Conservation (phyloP, 129 eudicot species). For the Centaurea solstitialis region DNA sequence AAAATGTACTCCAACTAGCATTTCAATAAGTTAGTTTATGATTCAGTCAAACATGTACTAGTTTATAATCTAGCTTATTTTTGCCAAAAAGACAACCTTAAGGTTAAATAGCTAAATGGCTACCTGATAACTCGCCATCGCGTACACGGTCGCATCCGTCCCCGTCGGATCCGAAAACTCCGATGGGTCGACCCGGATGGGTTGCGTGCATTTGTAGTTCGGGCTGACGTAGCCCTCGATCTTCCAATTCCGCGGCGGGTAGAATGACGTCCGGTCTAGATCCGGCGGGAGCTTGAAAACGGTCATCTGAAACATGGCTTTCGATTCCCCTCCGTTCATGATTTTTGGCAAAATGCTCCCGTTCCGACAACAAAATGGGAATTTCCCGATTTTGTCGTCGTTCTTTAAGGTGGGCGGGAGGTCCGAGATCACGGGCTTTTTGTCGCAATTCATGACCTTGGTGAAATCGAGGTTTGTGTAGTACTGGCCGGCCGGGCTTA, state of each 20-base stretch:
- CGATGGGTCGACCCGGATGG: conserved; percentile 58
- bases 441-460: conserved; percentile 59
- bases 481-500: conserved; percentile 65
- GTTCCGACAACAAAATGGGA: conserved; percentile 76
- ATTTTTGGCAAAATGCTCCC: conserved; percentile 60
- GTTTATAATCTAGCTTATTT: too few relatives aligned
- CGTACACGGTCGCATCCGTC: conserved; percentile 35
- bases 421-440: conserved; percentile 66
- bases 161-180: conserved; percentile 78
- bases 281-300: conserved; percentile 92
- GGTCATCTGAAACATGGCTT: conserved; percentile 64
- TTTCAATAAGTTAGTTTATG: too few relatives aligned
- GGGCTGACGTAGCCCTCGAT: conserved; percentile 66
- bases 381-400: conserved; percentile 67
- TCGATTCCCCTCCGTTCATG: conserved; percentile 61
- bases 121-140: conserved; percentile 68
- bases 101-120: too few relatives aligned
- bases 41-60: too few relatives aligned
- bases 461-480: conserved; percentile 74
- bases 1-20: too few relatives aligned
- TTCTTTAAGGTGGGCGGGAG: conserved; percentile 58
- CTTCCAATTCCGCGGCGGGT: conserved; percentile 87
- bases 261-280: conserved; percentile 60
- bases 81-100: too few relatives aligned
- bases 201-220: conserved; percentile 63